Evolutionary conservation across 1,284 basidiomycete species (phyloP).

Genomic region (Golubevia pallescens): DNA sequence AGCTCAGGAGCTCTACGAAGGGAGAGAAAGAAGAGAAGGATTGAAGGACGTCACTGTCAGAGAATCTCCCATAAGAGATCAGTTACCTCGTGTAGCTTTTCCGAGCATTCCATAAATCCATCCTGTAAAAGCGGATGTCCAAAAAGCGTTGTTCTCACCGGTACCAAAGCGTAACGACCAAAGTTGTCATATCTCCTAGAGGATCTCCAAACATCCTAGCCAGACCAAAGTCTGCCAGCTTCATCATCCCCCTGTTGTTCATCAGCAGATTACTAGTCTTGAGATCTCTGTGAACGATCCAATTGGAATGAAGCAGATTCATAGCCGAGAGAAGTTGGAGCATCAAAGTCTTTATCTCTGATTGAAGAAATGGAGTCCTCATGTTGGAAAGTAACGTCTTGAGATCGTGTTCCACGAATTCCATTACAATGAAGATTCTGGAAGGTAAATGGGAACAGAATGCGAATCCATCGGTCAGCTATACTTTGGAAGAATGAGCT

Average conservation of each 20-base stretch:
- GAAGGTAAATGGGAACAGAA: too few relatives aligned
- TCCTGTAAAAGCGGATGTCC: not conserved
- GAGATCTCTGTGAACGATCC: slow-evolving; percentile 96
- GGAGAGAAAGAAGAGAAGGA: not conserved
- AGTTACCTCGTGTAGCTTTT: too few relatives aligned
- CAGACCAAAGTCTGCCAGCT: slow-evolving; percentile 97
- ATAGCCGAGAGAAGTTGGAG: slow-evolving; percentile 91
- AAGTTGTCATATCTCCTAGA: slow-evolving; percentile 90
- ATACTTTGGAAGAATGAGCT: too few relatives aligned
- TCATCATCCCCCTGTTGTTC: slow-evolving; percentile 98
- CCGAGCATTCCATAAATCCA: too few relatives aligned
- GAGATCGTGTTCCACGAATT: slow-evolving; percentile 98
- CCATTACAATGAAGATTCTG: slow-evolving; percentile 99
- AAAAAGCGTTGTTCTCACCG: slow-evolving; percentile 70
- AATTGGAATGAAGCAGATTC: slow-evolving; percentile 87
- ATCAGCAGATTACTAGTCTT: slow-evolving; percentile 97
- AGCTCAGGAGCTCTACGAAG: slow-evolving; percentile 31
- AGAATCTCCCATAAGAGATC: too few relatives aligned
- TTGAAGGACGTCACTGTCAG: slow-evolving; percentile 18
- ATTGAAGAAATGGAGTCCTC: slow-evolving; percentile 92
- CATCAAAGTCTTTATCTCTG: slow-evolving; percentile 97
- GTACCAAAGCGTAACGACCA: slow-evolving; percentile 99
- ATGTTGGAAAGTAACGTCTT: slow-evolving; percentile 91
- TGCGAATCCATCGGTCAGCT: too few relatives aligned
- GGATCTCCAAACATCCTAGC: slow-evolving; percentile 95